A percentile compares a stretch with the other conserved stretches of the same genome.
Conservation (phyloP, 2,329 filamentous ascomycete species). For the Colletotrichum filicis region DNA sequence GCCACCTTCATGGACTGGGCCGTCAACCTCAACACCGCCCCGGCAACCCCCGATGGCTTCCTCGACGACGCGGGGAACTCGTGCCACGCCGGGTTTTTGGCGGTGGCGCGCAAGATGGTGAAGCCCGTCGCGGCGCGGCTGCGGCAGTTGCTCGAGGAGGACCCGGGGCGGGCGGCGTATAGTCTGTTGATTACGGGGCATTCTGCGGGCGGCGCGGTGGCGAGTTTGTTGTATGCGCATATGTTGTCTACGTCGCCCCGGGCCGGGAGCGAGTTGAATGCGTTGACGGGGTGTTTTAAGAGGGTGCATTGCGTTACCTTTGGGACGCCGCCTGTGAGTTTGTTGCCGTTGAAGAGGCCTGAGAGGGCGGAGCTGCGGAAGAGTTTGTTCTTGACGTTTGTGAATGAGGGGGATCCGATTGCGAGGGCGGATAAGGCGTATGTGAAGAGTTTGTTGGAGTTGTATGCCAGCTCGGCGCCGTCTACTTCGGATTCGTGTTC, state of each 20-base stretch:
- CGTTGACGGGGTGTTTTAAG: slow-evolving; percentile 77
- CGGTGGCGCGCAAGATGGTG: slow-evolving; percentile 80
- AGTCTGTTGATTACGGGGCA: slow-evolving; percentile 88
- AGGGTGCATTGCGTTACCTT: slow-evolving; percentile 88
- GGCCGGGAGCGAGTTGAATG: slow-evolving; percentile 75
- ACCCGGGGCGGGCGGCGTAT: slow-evolving; percentile 72
- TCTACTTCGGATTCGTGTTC: not conserved
- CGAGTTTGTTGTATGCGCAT: slow-evolving; percentile 82
- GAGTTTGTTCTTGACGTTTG: slow-evolving; percentile 80
- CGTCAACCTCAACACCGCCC: slow-evolving; percentile 80
- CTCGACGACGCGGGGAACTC: slow-evolving; percentile 82
- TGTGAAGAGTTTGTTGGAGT: slow-evolving; percentile 75
- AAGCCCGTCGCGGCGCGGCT: slow-evolving; percentile 77
- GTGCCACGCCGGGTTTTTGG: slow-evolving; percentile 84
- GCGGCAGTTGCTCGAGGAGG: slow-evolving; percentile 75
- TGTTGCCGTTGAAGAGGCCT: slow-evolving; percentile 75
- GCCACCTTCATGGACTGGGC: slow-evolving; percentile 88
- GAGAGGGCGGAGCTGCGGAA: slow-evolving; percentile 61
- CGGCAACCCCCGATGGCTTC: slow-evolving; percentile 74
- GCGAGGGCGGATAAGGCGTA: slow-evolving; percentile 81
- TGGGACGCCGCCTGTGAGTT: slow-evolving; percentile 81
- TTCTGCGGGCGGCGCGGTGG: slow-evolving; percentile 86
- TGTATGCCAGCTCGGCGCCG: slow-evolving; percentile 73
- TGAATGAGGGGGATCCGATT: slow-evolving; percentile 90
- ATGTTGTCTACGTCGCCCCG: slow-evolving; percentile 70